A percentile compares a stretch with the other conserved stretches of the same genome.
phyloP scores from a whole-genome alignment of 805 yeast genomes.

The Saccharomycopsis fibuligera region DNA sequence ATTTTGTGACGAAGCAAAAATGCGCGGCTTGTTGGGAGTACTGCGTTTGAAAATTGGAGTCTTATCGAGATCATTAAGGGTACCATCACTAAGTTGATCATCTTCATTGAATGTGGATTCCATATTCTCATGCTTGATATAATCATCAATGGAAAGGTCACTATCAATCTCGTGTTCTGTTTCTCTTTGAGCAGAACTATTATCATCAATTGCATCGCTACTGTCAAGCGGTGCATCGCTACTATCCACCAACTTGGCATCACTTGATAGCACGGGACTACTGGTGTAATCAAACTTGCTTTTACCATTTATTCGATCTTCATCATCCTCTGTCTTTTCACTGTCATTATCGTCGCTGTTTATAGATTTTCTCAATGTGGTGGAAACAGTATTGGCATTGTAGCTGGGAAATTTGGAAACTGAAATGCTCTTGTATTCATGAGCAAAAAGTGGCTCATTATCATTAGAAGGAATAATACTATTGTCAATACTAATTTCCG shows the following conservation, averaged over 20 bases:
- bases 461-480: not conserved
- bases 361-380: conserved; percentile 7
- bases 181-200: conserved; percentile 1
- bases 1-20: not conserved
- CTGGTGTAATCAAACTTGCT: too few relatives aligned
- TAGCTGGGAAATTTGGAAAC: conserved; percentile 12
- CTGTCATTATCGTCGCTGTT: not conserved
- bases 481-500: not conserved
- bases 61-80: conserved; percentile 15
- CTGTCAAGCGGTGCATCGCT: conserved; percentile 2
- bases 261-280: conserved; percentile 3
- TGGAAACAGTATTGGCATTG: conserved; percentile 16
- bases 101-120: conserved; percentile 1
- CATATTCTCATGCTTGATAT: conserved; percentile 9
- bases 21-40: not conserved
- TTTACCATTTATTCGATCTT: too few relatives aligned
- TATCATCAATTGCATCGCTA: conserved; percentile 9
- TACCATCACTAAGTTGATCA: not conserved
- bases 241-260: not conserved
- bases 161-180: conserved; percentile 7
- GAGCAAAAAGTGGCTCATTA: not conserved
- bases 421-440: not conserved
- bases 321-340: not conserved
- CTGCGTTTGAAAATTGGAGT: conserved; percentile 15
- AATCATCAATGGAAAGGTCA: conserved; percentile 7